Evolutionary conservation across 192 early-diverging fungal genomes (phyloP).

Genomic region (Funneliformis mosseae): DNA sequence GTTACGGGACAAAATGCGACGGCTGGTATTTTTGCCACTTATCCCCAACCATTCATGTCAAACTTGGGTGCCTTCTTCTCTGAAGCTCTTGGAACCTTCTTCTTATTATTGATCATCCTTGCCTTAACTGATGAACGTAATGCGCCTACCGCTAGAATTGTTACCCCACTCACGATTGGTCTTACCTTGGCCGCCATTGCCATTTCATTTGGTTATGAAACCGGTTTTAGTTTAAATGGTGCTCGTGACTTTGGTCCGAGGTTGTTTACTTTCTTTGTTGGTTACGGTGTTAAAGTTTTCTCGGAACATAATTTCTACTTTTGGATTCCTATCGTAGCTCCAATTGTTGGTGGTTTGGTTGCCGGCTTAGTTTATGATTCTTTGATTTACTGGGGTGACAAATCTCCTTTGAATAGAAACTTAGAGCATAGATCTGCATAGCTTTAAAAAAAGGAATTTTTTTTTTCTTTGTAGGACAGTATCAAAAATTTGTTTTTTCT

Average conservation of each 20-base stretch:
- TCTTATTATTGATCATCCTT: slow-evolving; percentile 66
- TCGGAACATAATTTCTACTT: slow-evolving; percentile 69
- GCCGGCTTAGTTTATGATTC: slow-evolving; percentile 63
- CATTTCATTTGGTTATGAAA: slow-evolving; percentile 65
- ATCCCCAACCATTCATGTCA: slow-evolving; percentile 56
- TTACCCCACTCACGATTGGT: slow-evolving; percentile 59
- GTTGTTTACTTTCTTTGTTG: slow-evolving; percentile 66
- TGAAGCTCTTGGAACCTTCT: slow-evolving; percentile 70
- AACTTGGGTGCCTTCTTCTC: slow-evolving; percentile 58
- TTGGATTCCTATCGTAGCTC: slow-evolving; percentile 71
- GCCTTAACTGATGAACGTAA: slow-evolving; percentile 61
- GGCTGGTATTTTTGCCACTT: slow-evolving; percentile 67
- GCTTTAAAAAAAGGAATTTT: not conserved
- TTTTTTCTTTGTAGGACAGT: too few species aligned
- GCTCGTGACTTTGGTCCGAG: slow-evolving; percentile 83
- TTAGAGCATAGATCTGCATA: not conserved
- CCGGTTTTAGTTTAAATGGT: slow-evolving; percentile 73
- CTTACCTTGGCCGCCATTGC: slow-evolving; percentile 63
- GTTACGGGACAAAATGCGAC: slow-evolving; percentile 55
- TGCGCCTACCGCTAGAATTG: slow-evolving; percentile 55
- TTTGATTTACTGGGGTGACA: slow-evolving; percentile 49
- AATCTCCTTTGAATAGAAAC: slow-evolving; percentile 9
- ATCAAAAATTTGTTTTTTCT: not conserved
- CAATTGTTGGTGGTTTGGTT: slow-evolving; percentile 62
- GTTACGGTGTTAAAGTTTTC: slow-evolving; percentile 71